Evolutionary conservation across 2,329 filamentous ascomycete species (phyloP).

Genomic region (Parascedosporium putredinis): DNA sequence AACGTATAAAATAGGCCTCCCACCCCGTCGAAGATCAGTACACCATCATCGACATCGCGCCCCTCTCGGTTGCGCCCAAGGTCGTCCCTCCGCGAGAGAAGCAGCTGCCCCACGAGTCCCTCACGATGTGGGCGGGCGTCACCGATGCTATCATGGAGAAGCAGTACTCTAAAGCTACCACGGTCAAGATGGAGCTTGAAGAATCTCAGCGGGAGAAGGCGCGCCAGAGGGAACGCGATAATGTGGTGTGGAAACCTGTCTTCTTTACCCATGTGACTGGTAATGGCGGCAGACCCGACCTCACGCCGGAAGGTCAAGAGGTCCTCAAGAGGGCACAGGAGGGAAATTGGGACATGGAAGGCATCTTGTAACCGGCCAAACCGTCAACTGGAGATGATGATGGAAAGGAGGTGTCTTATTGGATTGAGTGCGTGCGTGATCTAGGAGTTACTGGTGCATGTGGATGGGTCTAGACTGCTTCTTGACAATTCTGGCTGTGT

Average conservation of each 20-base stretch:
- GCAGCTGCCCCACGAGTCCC: conserved; percentile 82
- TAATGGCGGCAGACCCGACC: conserved; percentile 44
- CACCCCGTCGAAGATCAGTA: conserved; percentile 49
- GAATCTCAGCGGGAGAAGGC: conserved; percentile 81
- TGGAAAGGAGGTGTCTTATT: not conserved
- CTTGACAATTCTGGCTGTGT: not conserved
- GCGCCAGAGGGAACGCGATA: conserved; percentile 61
- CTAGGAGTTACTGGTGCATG: not conserved
- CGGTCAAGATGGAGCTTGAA: conserved; percentile 82
- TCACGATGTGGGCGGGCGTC: conserved; percentile 78
- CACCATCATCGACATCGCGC: conserved; percentile 79
- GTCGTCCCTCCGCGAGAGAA: conserved; percentile 62
- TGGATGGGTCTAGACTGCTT: not conserved
- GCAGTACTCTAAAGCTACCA: conserved; percentile 76
- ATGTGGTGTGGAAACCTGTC: conserved; percentile 68
- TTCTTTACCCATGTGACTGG: conserved; percentile 64
- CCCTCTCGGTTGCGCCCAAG: conserved; percentile 71
- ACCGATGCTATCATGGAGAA: conserved; percentile 76
- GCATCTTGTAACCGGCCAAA: conserved; percentile 23
- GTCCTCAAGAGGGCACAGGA: conserved; percentile 42
- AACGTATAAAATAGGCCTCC: conserved; percentile 26
- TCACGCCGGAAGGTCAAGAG: conserved; percentile 41
- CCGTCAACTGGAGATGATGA: not conserved
- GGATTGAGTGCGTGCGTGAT: not conserved
- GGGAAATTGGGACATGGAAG: conserved; percentile 40